Evolutionary conservation across 2,329 filamentous ascomycete species (phyloP).

Genomic region (Paraconiothyrium brasiliense): DNA sequence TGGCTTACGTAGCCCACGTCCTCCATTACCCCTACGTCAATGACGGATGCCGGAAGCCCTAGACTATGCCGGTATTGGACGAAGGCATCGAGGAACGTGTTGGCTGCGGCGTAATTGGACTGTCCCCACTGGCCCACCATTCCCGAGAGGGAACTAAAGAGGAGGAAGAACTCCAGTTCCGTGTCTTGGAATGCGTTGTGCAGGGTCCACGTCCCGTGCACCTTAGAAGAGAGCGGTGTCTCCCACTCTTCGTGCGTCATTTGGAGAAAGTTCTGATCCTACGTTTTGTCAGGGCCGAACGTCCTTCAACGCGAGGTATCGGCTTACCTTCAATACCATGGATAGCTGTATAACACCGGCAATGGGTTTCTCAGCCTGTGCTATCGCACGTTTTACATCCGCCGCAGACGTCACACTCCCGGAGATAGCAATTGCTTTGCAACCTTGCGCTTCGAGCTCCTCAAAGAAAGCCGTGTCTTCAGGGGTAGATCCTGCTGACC

Average conservation of each 20-base stretch:
- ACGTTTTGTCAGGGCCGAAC: neutral
- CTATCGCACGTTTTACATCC: neutral
- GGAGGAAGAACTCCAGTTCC: slow-evolving; percentile 39
- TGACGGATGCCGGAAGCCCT: slow-evolving; percentile 48
- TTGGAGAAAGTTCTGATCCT: neutral
- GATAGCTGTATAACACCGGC: slow-evolving; percentile 2
- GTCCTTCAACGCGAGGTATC: too few relatives aligned
- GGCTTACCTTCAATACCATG: neutral
- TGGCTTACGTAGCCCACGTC: slow-evolving; percentile 49
- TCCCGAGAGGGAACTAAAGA: slow-evolving; percentile 37
- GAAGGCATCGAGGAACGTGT: slow-evolving; percentile 45
- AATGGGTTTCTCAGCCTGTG: slow-evolving; percentile 1
- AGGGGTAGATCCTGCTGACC: neutral
- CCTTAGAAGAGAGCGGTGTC: slow-evolving; percentile 23
- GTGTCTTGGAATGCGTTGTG: slow-evolving; percentile 20
- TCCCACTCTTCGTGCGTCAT: slow-evolving; percentile 28
- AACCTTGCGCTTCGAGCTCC: slow-evolving; percentile 3
- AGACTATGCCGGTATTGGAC: slow-evolving; percentile 24
- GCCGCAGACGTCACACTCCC: neutral
- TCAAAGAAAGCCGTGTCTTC: slow-evolving; percentile 4
- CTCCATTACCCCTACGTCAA: slow-evolving; percentile 64
- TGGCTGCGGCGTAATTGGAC: slow-evolving; percentile 58
- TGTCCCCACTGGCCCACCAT: slow-evolving; percentile 49
- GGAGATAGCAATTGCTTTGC: neutral
- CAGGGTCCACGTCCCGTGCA: slow-evolving; percentile 35